Evolutionary conservation across 78 protist genomes (phyloP), one percentile per base, ranked within the genome.

Genomic region (Diacronema lutheri): DNA sequence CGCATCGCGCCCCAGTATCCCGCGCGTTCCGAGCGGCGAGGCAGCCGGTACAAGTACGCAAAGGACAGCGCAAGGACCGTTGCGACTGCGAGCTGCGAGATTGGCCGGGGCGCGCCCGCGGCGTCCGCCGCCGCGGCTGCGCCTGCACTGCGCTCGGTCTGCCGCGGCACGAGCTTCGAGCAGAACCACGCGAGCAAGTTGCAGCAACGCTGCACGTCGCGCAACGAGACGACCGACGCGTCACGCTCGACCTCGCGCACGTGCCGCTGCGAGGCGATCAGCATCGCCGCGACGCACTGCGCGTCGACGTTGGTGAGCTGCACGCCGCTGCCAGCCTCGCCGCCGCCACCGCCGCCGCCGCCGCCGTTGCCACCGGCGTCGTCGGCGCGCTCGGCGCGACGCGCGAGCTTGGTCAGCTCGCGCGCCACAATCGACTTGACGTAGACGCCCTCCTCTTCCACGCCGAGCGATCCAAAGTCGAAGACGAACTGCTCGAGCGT

Each of bases 401-500:
- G n/a, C n/a, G n/a, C n/a, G n/a, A n/a, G n/a, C n/a, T n/a, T n/a
- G n/a, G n/a, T n/a, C 11, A 69, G 50, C 35, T 38, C 29, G 16
- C 55, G 77, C 77, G 9, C 40, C 10, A 84, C 37, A 12, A 84
- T 84, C 25, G 64, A 26, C 14, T 16, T 6, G 9, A 50, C 44
- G 26, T 84, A 84, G 4, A 57, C 41, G 7, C 35, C 31, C 37
- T 84, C 87, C 29, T 50, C 29, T 21, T 33, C 69, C 31, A 1
- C n/a, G 19, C 21, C 40, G 5, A 66, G 60, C 41, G 29, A 9
- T 4, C 87, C 87, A 68, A 84, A 84, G 37, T 84, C 87, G 79
- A 66, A 84, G 50, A 84, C 68, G 65, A 66, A 61, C 68, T 84
- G 60, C 29, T 56, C 60, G 25, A 84, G 79, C 9, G 87, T 23